Percentiles rank a stretch among this genome's conserved stretches.
Evolutionary conservation across 2,329 filamentous ascomycete genomes (phyloP).

Genomic region (Ophiostoma himal-ulmi): DNA sequence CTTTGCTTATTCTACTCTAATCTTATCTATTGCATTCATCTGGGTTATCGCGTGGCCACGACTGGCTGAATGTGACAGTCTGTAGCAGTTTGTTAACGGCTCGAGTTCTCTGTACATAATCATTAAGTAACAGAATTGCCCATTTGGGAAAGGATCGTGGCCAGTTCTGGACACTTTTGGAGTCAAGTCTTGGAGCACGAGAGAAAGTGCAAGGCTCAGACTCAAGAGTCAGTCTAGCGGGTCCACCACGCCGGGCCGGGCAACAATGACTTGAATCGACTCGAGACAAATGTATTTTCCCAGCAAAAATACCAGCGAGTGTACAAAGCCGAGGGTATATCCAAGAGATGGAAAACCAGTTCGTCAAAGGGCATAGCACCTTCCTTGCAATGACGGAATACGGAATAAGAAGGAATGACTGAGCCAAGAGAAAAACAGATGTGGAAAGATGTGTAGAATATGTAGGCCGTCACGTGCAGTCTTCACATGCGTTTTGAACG

Average conservation of each 20-base stretch:
- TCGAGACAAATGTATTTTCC: neutral
- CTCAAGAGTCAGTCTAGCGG: conserved; percentile 8
- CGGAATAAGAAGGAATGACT: conserved; percentile 5
- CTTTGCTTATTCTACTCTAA: neutral
- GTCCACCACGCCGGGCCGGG: neutral
- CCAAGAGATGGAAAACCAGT: too few relatives aligned
- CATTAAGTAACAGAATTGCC: conserved; percentile 27
- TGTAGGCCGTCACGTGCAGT: neutral
- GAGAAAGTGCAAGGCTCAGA: neutral
- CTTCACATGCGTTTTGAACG: neutral
- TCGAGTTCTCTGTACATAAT: conserved; percentile 26
- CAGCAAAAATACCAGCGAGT: neutral
- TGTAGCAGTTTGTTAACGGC: conserved; percentile 23
- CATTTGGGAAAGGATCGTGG: conserved; percentile 20
- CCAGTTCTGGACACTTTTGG: neutral
- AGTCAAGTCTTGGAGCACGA: conserved; percentile 6
- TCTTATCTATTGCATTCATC: conserved; percentile 9
- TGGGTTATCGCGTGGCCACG: conserved; percentile 24
- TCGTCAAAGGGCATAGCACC: neutral
- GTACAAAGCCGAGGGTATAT: neutral
- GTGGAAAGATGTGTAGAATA: neutral
- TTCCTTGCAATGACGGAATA: neutral
- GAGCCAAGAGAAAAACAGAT: neutral
- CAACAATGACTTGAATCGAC: neutral
- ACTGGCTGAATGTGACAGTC: conserved; percentile 21